These are phyloP conservation scores for Lolium multiflorum DNA, from an alignment of 176 grass and related monocot species.

Conservation along the genomic window DNA sequence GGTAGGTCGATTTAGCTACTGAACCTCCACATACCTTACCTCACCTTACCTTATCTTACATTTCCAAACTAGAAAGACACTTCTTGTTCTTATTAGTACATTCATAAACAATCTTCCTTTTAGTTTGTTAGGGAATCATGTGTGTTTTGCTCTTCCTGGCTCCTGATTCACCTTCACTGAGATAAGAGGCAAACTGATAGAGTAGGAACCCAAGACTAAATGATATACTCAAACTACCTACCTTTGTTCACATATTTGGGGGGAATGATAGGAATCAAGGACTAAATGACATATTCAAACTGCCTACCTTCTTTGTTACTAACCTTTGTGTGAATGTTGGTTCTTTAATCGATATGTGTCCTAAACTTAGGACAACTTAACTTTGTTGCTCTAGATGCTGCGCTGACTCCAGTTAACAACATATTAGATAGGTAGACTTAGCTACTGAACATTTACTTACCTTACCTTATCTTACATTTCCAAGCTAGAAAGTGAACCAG, in stretches of 20 bases:
- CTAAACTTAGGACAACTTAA: slow-evolving; percentile 11
- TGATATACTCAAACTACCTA: not conserved
- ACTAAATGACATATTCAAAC: not conserved
- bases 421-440: not conserved
- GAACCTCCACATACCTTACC: not conserved
- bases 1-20: not conserved
- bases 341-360: not conserved
- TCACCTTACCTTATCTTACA: not conserved
- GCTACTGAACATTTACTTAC: not conserved
- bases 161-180: not conserved
- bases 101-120: not conserved
- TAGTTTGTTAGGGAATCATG: not conserved
- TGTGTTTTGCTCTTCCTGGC: not conserved
- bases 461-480: slow-evolving; percentile 9
- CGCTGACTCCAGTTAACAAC: not conserved
- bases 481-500: not conserved
- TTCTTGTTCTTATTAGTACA: not conserved
- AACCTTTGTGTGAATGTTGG: slow-evolving; percentile 6
- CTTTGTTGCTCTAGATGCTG: not conserved
- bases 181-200: not conserved
- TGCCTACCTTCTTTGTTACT: not conserved
- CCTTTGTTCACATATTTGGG: not conserved
- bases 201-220: not conserved
- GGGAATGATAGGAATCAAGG: not conserved
- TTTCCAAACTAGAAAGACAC: not conserved